A percentile compares a stretch with the other conserved stretches of the same genome.
phyloP scores from a whole-genome alignment of 257 asterid species.

The Solanum rostratum region DNA sequence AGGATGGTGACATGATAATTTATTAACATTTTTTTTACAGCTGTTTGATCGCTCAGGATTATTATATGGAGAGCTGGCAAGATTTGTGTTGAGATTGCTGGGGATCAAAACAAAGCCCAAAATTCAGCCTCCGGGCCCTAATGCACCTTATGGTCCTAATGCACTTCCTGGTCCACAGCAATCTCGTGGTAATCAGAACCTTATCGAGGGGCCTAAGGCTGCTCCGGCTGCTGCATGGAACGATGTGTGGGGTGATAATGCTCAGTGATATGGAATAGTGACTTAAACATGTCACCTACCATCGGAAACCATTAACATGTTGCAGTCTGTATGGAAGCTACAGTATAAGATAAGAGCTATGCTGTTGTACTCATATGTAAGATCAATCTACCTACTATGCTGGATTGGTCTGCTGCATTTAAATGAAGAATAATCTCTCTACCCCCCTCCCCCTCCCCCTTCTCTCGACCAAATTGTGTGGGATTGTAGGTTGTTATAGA shows the following conservation, averaged over 20 bases:
- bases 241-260: conserved; percentile 53
- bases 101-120: conserved; percentile 65
- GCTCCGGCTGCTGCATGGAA: conserved; percentile 73
- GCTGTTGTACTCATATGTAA: background rate
- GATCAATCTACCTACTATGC: background rate
- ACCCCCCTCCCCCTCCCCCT: too few species aligned
- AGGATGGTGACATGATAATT: background rate
- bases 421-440: background rate
- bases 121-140: conserved; percentile 44
- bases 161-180: conserved; percentile 58
- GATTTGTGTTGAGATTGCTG: conserved; percentile 80
- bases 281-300: background rate
- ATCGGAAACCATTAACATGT: background rate
- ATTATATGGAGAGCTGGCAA: conserved; percentile 89
- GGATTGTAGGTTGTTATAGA: background rate
- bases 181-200: conserved; percentile 38
- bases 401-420: background rate
- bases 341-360: background rate
- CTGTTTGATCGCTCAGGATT: conserved; percentile 85
- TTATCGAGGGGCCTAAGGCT: conserved; percentile 62
- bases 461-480: background rate
- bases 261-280: background rate
- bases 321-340: background rate
- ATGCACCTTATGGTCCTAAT: conserved; percentile 51
- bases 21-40: conserved; percentile 26